Evolutionary conservation across 2,329 filamentous ascomycete genomes (phyloP).

Genomic region (Fusarium nanum): DNA sequence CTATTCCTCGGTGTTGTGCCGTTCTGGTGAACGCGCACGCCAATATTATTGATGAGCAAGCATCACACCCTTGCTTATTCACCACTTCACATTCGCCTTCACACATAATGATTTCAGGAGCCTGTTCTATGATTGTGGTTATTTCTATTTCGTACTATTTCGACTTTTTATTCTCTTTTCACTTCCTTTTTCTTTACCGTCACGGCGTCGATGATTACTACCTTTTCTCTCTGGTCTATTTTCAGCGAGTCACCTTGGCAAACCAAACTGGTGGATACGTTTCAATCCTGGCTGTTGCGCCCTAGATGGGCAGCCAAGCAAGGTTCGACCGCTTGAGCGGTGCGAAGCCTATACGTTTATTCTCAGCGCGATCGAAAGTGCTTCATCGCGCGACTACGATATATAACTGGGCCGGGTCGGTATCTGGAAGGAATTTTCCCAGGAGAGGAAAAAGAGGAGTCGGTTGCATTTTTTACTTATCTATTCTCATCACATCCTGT

Average conservation of each 20-base stretch:
- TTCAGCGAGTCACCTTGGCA: constrained; percentile 40
- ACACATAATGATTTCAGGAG: constrained; percentile 41
- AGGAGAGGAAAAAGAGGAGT: constrained; percentile 41
- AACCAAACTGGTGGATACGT: constrained; percentile 42
- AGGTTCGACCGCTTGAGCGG: constrained; percentile 27
- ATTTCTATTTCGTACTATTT: background rate
- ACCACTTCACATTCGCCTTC: constrained; percentile 27
- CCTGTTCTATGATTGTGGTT: constrained; percentile 35
- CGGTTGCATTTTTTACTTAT: constrained; percentile 30
- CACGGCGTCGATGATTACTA: constrained; percentile 34
- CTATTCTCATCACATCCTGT: constrained; percentile 18
- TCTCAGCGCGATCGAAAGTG: constrained; percentile 47
- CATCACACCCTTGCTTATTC: constrained; percentile 6
- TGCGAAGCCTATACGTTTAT: constrained; percentile 46
- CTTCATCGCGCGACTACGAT: constrained; percentile 45
- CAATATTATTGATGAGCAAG: constrained; percentile 15
- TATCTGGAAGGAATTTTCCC: constrained; percentile 25
- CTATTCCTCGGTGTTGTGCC: constrained; percentile 20
- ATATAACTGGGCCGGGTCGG: constrained; percentile 42
- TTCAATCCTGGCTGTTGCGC: constrained; percentile 27
- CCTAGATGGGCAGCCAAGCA: constrained; percentile 32
- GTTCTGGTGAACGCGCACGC: constrained; percentile 12
- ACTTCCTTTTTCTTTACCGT: constrained; percentile 36
- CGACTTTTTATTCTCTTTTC: constrained; percentile 8
- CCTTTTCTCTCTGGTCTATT: constrained; percentile 30